Evolutionary conservation across 2,329 filamentous ascomycete genomes (phyloP).

Genomic region (Penicillium sp.): DNA sequence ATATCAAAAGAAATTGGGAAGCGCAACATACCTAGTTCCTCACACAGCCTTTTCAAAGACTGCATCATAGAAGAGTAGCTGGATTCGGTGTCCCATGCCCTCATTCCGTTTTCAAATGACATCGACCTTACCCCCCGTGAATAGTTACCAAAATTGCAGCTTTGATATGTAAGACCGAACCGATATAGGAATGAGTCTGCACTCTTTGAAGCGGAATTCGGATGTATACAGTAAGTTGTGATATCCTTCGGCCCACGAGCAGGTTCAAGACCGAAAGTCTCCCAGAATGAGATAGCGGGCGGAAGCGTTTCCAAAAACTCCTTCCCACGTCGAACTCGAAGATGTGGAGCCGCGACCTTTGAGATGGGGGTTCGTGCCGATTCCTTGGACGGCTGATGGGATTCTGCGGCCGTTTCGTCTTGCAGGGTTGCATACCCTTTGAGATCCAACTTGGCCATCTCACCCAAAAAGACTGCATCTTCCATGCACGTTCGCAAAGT

Average conservation of each 20-base stretch:
- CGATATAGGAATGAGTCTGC: conserved; percentile 53
- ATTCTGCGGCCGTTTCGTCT: conserved; percentile 22
- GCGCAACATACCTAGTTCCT: conserved; percentile 35
- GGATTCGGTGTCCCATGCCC: conserved; percentile 36
- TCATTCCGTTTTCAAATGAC: conserved; percentile 38
- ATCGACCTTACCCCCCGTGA: conserved; percentile 42
- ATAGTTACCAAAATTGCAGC: conserved; percentile 57
- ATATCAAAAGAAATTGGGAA: conserved; percentile 10
- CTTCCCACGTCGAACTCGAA: conserved; percentile 55
- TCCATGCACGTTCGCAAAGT: conserved; percentile 27
- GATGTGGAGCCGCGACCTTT: conserved; percentile 50
- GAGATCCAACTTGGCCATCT: conserved; percentile 35
- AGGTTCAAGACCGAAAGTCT: conserved; percentile 58
- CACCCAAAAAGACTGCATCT: conserved; percentile 27
- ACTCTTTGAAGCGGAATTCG: conserved; percentile 47
- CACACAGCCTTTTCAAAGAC: conserved; percentile 33
- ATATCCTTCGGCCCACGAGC: conserved; percentile 56
- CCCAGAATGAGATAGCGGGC: conserved; percentile 59
- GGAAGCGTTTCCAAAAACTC: conserved; percentile 55
- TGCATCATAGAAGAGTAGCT: conserved; percentile 37
- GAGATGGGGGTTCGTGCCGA: conserved; percentile 36
- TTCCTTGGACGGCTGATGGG: conserved; percentile 28
- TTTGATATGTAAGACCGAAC: conserved; percentile 55
- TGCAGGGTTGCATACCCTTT: conserved; percentile 37
- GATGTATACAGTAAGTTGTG: conserved; percentile 57